A percentile compares a stretch with the other conserved stretches of the same genome.
Conservation (phyloP, 495 filamentous ascomycete species). For the Pseudevernia furfuracea region DNA sequence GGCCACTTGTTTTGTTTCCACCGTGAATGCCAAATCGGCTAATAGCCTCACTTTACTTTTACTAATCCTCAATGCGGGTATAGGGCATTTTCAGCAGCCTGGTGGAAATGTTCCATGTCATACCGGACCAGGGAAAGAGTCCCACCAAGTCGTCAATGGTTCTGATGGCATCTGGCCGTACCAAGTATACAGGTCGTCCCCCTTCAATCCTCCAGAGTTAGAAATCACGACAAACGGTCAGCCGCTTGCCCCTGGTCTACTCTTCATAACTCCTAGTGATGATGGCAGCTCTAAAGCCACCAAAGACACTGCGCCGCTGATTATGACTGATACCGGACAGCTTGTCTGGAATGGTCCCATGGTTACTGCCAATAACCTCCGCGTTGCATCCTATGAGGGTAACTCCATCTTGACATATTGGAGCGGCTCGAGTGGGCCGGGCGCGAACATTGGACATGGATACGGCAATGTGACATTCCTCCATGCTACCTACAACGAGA, state of each 20-base stretch:
- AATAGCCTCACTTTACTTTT: too few species aligned
- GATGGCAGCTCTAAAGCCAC: too few species aligned
- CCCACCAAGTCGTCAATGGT: constrained; percentile 12
- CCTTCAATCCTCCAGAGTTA: constrained; percentile 24
- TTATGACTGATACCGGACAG: constrained; percentile 26
- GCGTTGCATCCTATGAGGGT: constrained; percentile 12
- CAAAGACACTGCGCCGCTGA: constrained; percentile 22
- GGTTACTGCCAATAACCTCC: constrained; percentile 17
- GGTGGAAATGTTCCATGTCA: not conserved
- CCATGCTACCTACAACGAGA: constrained; percentile 42
- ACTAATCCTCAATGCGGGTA: not conserved
- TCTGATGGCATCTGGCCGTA: constrained; percentile 23
- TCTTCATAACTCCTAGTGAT: constrained; percentile 25
- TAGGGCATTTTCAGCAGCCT: too few species aligned
- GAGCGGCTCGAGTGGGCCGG: constrained; percentile 9
- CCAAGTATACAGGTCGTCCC: constrained; percentile 24
- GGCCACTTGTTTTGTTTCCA: not conserved
- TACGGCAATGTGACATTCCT: constrained; percentile 36
- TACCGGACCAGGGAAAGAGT: not conserved
- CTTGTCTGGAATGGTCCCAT: constrained; percentile 27
- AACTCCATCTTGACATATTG: constrained; percentile 14
- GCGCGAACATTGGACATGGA: constrained; percentile 23
- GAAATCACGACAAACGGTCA: constrained; percentile 22
- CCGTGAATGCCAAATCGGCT: not conserved
- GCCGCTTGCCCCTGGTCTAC: constrained; percentile 22